Base-by-base conservation (phyloP, 768 basidiomycete genomes). In the Mycena polygramma region DNA sequence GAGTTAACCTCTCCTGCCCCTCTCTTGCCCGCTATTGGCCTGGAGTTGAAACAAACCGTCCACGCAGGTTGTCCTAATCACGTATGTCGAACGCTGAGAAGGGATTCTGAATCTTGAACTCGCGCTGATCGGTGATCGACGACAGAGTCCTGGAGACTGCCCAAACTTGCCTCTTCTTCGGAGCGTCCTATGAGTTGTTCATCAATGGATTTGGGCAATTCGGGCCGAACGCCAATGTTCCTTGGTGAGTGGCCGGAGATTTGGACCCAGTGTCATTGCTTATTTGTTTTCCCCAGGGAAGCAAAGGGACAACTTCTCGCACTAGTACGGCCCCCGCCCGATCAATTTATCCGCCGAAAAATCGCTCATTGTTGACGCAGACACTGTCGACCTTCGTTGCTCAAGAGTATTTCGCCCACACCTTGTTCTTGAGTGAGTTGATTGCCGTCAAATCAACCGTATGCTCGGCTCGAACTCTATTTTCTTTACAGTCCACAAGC, bases 151-250 rank as follows among this genome's bases (percentile, higher is more conserved):
- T 64, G 2, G 63, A 64, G 54, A 57, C 52, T 0, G 20, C n/a
- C 4, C 63, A 64, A 20, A 45, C 54, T 13, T 41, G 19, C 1
- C 1, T 36, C 6, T 55, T 46, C 11, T 64, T 64, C 30, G 17
- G 17, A 19, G 43, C 41, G 39, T n/a, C 36, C 6, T 57, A 64
- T 20, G 30, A 20, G 22, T 57, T 57, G 20, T n/a, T 65, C 53
- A 65, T 65, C 22, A 24, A 57, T 26, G 46, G 22, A n/a, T 65
- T 65, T 39, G 64, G 55, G 5, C 43, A 49, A 19, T 49, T 49
- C 14, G 45, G 14, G 11, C 35, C 22, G 2, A 10, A 37, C 17
- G 20, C 20, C 1, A 11, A 36, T 8, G 11, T 57, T 24, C 54
- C 54, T 10, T 65, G 64, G 64, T 57, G 54, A 8, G 55, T 19